Percentiles rank a stretch among this genome's conserved stretches.
These are phyloP conservation scores for Solanum hybrid DNA, from an alignment of 305 asterid genomes.

Conservation along the genomic window DNA sequence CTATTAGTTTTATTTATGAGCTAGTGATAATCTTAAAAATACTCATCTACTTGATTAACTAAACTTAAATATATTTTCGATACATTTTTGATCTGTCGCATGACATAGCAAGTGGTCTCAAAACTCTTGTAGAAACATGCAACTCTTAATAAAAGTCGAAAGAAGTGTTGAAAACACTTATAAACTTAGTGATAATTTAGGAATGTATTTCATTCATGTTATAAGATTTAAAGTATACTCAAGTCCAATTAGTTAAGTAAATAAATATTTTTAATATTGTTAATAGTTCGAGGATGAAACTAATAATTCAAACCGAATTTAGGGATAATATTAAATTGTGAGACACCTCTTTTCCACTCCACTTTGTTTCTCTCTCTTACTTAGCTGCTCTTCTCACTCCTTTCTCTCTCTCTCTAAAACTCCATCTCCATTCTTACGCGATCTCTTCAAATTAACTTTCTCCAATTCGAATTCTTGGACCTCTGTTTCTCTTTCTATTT, in stretches of 20 bases:
- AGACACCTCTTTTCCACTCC: constrained; percentile 3
- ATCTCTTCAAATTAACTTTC: constrained; percentile 34
- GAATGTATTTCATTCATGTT: too few relatives aligned
- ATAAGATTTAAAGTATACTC: too few relatives aligned
- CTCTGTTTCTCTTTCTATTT: constrained; percentile 21
- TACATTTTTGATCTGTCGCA: fast-evolving
- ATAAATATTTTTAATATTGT: too few relatives aligned
- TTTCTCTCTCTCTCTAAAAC: not conserved
- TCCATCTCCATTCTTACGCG: constrained; percentile 36
- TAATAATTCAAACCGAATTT: too few relatives aligned
- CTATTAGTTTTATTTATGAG: too few relatives aligned
- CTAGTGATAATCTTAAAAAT: too few relatives aligned
- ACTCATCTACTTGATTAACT: too few relatives aligned
- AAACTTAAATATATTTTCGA: fast-evolving
- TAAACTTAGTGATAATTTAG: too few relatives aligned
- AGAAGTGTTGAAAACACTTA: too few relatives aligned
- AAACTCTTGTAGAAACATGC: not conserved
- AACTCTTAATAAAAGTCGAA: too few relatives aligned
- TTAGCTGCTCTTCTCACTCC: not conserved
- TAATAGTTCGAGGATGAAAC: fast-evolving
- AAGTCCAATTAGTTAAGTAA: too few relatives aligned
- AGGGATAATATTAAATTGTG: not conserved
- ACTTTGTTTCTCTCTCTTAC: constrained; percentile 6
- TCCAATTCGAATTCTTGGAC: constrained; percentile 28
- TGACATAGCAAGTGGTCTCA: too few relatives aligned